Evolutionary conservation across 108 stramenopile genomes (phyloP), one percentile per base, ranked within the genome.

Genomic region (Aurantiochytrium sp.): DNA sequence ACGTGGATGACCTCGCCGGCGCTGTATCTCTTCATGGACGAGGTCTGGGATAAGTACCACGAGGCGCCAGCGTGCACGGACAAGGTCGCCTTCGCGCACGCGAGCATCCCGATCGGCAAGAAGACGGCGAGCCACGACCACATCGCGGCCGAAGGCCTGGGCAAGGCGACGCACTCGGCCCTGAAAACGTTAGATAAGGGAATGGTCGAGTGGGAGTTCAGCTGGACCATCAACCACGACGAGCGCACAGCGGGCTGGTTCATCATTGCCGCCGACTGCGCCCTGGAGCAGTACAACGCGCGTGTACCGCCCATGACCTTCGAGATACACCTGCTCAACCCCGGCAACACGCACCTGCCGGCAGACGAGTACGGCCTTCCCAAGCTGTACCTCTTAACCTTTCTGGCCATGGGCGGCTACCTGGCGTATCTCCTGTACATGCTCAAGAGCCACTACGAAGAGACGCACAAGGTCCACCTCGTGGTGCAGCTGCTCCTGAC

Each of bases 191-290:
- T 81, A 48, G 73, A 81, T 21, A 48, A 81, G 21, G 73, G 73
- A 12, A 81, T 48, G 45, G 73, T 81, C 30, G 73, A 81, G 45
- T 81, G 73, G 73, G 73, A 81, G 73, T 81, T 81, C 73, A 81
- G 24, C 45, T 81, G 73, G 73, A 30, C n/a, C 6, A 30, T 81
- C 45, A 24, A 81, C 42, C 73, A 81, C 30, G 45, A 41, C 24
- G 45, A n/a, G n/a, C 73, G 73, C 45, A 81, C 73, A 6, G 42
- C 39, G 10, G 73, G 73, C 45, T 81, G 73, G 73, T 81, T 81
- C 2, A 12, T 81, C 42, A 81, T 81, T 81, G 73, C 45, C 17
- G 73, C 73, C 6, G 73, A 81, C 45, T 81, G 73, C 3, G 73
- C 73, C 1, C 45, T 81, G 39, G 73, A 81, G 2, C 73, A 81